Percentiles rank a stretch among this genome's conserved stretches.
Conservation (phyloP, 768 basidiomycete species). For the Hypsizygus marmoreus region DNA sequence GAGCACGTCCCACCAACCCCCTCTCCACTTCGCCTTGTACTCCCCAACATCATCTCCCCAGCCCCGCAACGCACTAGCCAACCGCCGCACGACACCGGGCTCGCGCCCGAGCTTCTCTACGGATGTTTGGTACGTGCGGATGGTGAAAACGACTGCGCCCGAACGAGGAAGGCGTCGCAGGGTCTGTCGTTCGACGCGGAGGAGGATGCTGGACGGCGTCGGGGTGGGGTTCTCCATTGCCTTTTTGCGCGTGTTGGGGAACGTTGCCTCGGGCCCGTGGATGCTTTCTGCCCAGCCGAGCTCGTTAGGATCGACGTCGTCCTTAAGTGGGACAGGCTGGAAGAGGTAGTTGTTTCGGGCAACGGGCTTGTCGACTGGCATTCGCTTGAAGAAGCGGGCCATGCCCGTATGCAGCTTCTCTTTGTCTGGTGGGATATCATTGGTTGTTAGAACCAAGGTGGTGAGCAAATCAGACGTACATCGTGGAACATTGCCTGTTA, state of each 20-base stretch:
- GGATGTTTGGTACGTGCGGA: constrained; percentile 64
- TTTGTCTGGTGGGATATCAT: too few species aligned
- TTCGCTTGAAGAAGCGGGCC: constrained; percentile 68
- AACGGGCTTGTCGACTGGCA: constrained; percentile 69
- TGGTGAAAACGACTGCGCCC: constrained; percentile 69
- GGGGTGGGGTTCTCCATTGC: constrained; percentile 23
- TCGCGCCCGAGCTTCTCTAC: constrained; percentile 54
- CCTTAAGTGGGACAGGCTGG: constrained; percentile 28
- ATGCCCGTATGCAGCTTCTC: constrained; percentile 65
- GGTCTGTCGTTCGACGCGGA: constrained; percentile 69
- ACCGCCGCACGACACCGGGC: constrained; percentile 57
- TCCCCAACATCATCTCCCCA: constrained; percentile 65
- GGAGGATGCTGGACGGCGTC: constrained; percentile 45
- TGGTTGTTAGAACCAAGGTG: too few species aligned
- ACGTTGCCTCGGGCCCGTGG: constrained; percentile 24
- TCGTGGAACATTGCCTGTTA: constrained; percentile 68
- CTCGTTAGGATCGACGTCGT: constrained; percentile 58
- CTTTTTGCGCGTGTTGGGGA: constrained; percentile 17
- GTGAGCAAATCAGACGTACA: constrained; percentile 45
- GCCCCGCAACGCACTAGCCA: constrained; percentile 63
- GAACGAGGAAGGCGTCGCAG: constrained; percentile 62
- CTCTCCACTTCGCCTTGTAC: constrained; percentile 43
- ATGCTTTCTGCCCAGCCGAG: constrained; percentile 57
- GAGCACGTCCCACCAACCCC: constrained; percentile 33
- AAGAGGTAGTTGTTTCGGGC: constrained; percentile 67